These are phyloP conservation scores for Yamadazyma sp. DNA, from an alignment of 1,139 yeast species.

Conservation along the genomic window DNA sequence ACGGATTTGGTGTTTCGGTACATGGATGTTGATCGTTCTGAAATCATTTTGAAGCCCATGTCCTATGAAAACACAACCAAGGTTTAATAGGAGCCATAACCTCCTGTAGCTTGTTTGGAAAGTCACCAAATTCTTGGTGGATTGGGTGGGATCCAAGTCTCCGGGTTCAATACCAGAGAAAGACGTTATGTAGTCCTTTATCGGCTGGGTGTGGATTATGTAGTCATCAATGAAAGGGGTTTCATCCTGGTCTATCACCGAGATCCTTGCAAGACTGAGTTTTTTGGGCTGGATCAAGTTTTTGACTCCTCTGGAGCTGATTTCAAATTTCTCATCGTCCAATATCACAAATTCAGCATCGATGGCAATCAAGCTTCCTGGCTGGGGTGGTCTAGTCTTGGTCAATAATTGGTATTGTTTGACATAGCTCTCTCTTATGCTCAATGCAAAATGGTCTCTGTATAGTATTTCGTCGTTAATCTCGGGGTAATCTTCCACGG, in stretches of 20 bases:
- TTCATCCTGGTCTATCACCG: slow-evolving; percentile 70
- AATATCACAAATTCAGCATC: slow-evolving; percentile 95
- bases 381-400: slow-evolving; percentile 64
- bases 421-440: slow-evolving; percentile 57
- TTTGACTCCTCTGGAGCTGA: slow-evolving; percentile 65
- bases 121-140: slow-evolving; percentile 73
- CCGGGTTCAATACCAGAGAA: slow-evolving; percentile 93
- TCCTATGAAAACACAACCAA: slow-evolving; percentile 93
- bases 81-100: slow-evolving; percentile 81
- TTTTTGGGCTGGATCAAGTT: slow-evolving; percentile 72
- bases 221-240: slow-evolving; percentile 92
- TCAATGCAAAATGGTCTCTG: slow-evolving; percentile 75
- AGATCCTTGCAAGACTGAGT: slow-evolving; percentile 82
- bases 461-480: slow-evolving; percentile 68
- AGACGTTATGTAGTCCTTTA: slow-evolving; percentile 84
- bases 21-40: slow-evolving; percentile 86
- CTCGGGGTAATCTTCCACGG: slow-evolving; percentile 16
- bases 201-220: slow-evolving; percentile 68
- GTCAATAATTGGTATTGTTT: slow-evolving; percentile 69
- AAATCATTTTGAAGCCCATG: slow-evolving; percentile 93
- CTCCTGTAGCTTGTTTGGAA: slow-evolving; percentile 83
- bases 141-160: slow-evolving; percentile 71
- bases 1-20: slow-evolving; percentile 79
- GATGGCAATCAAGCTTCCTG: slow-evolving; percentile 82
- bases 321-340: slow-evolving; percentile 77